phyloP scores from a whole-genome alignment of 2,329 filamentous ascomycete genomes.

The Colletotrichum sp. region DNA sequence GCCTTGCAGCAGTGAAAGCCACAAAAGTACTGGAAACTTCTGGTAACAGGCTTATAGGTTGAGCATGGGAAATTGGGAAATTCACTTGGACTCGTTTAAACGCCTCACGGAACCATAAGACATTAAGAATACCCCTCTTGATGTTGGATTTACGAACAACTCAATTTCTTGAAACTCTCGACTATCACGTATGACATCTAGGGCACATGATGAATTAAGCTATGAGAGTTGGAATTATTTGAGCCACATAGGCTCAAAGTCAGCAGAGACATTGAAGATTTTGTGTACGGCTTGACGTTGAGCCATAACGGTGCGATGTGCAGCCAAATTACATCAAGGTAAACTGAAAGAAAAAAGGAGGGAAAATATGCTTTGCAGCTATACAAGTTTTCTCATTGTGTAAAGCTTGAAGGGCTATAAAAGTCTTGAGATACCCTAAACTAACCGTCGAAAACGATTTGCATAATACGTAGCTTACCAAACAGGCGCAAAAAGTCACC shows the following conservation, averaged over 20 bases:
- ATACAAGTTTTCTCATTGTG: fast-evolving
- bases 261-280: too few relatives aligned
- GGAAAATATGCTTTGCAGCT: not conserved
- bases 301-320: not conserved
- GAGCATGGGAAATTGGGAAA: too few relatives aligned
- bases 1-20: not conserved
- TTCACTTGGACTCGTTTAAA: too few relatives aligned
- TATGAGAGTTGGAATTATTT: not conserved
- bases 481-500: not conserved
- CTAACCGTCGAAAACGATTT: not conserved
- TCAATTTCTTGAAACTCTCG: too few relatives aligned
- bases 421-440: not conserved
- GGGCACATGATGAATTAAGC: fast-evolving
- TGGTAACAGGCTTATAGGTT: fast-evolving
- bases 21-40: not conserved
- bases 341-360: fast-evolving
- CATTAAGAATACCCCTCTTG: too few relatives aligned
- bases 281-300: not conserved
- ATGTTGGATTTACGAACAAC: too few relatives aligned
- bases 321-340: not conserved
- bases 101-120: fast-evolving
- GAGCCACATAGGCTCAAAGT: not conserved
- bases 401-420: fast-evolving
- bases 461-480: not conserved
- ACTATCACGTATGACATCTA: fast-evolving